Percentiles rank a stretch among this genome's conserved stretches.
phyloP scores from a whole-genome alignment of 1,139 yeast species.

The Taphrina wiesneri region DNA sequence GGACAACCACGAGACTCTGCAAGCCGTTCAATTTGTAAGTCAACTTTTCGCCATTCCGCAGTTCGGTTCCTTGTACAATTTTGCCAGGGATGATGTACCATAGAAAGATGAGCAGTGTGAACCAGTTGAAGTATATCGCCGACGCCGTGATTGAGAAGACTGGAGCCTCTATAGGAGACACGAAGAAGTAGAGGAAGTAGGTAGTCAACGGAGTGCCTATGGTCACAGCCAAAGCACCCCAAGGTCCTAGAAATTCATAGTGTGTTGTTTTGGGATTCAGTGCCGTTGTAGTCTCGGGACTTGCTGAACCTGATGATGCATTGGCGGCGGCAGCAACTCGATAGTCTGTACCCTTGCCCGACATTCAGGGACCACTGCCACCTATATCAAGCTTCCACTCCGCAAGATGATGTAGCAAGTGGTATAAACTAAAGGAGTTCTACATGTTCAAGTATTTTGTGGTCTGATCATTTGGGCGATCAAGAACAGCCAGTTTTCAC shows the following conservation, averaged over 20 bases:
- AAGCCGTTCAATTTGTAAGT: conserved; percentile 79
- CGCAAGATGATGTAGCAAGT: no score
- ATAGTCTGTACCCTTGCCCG: not conserved
- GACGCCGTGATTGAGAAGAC: conserved; percentile 54
- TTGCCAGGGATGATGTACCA: conserved; percentile 77
- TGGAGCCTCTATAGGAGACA: conserved; percentile 47
- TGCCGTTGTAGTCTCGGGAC: not conserved
- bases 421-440: no score
- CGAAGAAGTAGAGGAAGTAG: conserved; percentile 56
- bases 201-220: conserved; percentile 67
- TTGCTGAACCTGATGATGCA: not conserved
- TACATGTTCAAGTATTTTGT: not conserved
- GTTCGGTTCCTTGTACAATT: conserved; percentile 60
- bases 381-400: not conserved
- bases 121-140: conserved; percentile 74
- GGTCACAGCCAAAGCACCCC: conserved; percentile 71
- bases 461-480: not conserved
- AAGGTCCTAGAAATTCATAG: conserved; percentile 72
- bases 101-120: conserved; percentile 59
- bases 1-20: conserved; percentile 36
- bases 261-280: conserved; percentile 53
- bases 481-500: not conserved
- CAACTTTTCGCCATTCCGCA: conserved; percentile 74
- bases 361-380: not conserved
- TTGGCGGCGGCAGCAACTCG: not conserved